phyloP scores from a whole-genome alignment of 1,139 yeast species.

The Debaryomyces sp. region DNA sequence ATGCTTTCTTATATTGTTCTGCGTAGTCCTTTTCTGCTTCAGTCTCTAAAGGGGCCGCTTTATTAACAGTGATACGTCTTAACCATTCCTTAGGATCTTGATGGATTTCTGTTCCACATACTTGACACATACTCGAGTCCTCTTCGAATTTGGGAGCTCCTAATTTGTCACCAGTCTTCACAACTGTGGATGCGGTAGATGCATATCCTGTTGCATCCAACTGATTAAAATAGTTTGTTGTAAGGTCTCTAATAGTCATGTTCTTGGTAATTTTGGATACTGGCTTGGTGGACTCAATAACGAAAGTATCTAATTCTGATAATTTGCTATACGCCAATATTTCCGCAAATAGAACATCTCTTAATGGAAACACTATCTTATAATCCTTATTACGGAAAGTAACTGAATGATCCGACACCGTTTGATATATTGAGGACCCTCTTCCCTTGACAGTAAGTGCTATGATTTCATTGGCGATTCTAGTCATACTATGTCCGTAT shows the following conservation, averaged over 20 bases:
- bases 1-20: constrained; percentile 23
- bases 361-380: constrained; percentile 64
- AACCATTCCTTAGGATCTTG: constrained; percentile 72
- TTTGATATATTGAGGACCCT: constrained; percentile 65
- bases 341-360: constrained; percentile 74
- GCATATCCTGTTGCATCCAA: constrained; percentile 81
- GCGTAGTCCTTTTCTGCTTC: constrained; percentile 49
- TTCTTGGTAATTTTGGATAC: constrained; percentile 54
- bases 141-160: constrained; percentile 49
- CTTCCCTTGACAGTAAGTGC: constrained; percentile 89
- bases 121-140: constrained; percentile 38
- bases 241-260: constrained; percentile 80
- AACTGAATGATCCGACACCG: constrained; percentile 48
- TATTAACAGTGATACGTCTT: constrained; percentile 67
- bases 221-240: constrained; percentile 69
- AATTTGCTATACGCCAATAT: constrained; percentile 54
- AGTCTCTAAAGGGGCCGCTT: constrained; percentile 52
- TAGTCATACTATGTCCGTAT: constrained; percentile 82
- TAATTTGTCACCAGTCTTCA: constrained; percentile 83
- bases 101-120: constrained; percentile 56
- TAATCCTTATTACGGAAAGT: constrained; percentile 32
- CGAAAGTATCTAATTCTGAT: constrained; percentile 28
- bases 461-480: constrained; percentile 76
- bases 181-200: constrained; percentile 91
- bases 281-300: constrained; percentile 24